A percentile compares a stretch with the other conserved stretches of the same genome.
phyloP scores from a whole-genome alignment of 23 red algal genomes.

The Gracilaria vermiculophylla region DNA sequence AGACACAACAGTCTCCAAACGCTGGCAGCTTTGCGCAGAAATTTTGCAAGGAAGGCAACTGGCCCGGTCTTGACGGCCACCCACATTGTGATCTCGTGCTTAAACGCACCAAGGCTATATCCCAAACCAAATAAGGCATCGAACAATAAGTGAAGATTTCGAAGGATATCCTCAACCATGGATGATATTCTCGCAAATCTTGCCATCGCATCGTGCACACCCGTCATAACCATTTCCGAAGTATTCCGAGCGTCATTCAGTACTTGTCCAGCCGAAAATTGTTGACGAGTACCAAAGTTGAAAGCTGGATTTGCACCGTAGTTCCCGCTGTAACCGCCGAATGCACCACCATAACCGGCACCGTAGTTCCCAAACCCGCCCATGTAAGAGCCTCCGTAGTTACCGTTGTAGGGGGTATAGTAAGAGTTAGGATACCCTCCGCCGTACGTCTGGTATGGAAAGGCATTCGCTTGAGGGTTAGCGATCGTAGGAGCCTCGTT shows the following conservation, averaged over 20 bases:
- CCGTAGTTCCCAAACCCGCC: slow-evolving; percentile 14
- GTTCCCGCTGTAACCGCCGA: neutral
- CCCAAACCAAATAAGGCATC: slow-evolving; percentile 59
- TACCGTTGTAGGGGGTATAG: neutral
- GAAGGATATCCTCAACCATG: slow-evolving; percentile 93
- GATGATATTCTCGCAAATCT: slow-evolving; percentile 88
- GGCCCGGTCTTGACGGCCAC: slow-evolving; percentile 48
- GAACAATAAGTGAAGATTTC: slow-evolving; percentile 93
- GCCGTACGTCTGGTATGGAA: neutral
- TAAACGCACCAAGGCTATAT: slow-evolving; percentile 41
- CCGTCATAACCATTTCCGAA: slow-evolving; percentile 17
- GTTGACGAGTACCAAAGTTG: neutral
- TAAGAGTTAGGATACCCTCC: neutral
- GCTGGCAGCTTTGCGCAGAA: neutral
- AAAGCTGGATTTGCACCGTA: neutral
- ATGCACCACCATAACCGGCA: neutral
- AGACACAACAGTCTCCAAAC: slow-evolving; percentile 40
- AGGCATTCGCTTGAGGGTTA: neutral
- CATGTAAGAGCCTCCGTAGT: neutral
- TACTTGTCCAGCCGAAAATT: slow-evolving; percentile 12
- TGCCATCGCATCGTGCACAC: slow-evolving; percentile 85
- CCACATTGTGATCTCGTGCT: slow-evolving; percentile 40
- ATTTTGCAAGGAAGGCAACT: neutral
- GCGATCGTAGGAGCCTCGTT: neutral
- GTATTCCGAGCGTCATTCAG: neutral